Percentiles rank a stretch among this genome's conserved stretches.
These are phyloP conservation scores for Colletotrichum sojae DNA, from an alignment of 2,329 filamentous ascomycete genomes.

Conservation along the genomic window DNA sequence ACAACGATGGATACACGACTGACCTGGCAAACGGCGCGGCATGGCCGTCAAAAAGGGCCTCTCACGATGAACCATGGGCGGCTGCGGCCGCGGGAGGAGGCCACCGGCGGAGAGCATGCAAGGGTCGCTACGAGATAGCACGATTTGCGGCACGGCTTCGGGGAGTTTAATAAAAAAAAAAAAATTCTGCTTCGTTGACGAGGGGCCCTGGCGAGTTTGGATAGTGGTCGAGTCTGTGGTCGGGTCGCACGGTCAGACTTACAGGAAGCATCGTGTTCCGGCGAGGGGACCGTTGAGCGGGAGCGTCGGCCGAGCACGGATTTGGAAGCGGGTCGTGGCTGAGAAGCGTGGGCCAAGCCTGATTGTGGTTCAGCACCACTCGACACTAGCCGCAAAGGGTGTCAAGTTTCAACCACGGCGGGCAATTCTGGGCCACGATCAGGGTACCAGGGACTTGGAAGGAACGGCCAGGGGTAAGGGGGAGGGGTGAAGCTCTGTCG, in stretches of 20 bases:
- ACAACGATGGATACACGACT: not conserved
- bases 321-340: slow-evolving; percentile 34
- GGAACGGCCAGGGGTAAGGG: slow-evolving; percentile 20
- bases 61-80: not conserved
- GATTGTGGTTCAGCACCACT: slow-evolving; percentile 26
- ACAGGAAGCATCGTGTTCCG: slow-evolving; percentile 14
- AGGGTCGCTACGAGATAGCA: slow-evolving; percentile 1
- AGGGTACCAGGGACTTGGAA: slow-evolving; percentile 24
- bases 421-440: slow-evolving; percentile 22
- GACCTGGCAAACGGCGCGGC: not conserved
- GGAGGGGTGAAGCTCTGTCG: slow-evolving; percentile 19
- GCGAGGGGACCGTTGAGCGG: slow-evolving; percentile 16
- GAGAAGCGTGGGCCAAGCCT: slow-evolving; percentile 22
- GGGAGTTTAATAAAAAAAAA: slow-evolving; percentile 17
- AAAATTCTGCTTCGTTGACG: not conserved
- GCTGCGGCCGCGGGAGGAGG: slow-evolving; percentile 26
- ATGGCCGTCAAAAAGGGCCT: not conserved
- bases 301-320: slow-evolving; percentile 26
- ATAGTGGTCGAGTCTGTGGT: slow-evolving; percentile 1
- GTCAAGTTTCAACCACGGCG: slow-evolving; percentile 26
- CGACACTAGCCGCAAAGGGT: slow-evolving; percentile 21
- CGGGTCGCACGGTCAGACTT: slow-evolving; percentile 20
- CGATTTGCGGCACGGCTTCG: slow-evolving; percentile 11
- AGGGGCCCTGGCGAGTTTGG: slow-evolving; percentile 17
- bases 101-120: slow-evolving; percentile 28